Evolutionary conservation across 331 rosid genomes (phyloP), one percentile per base, ranked within the genome.

Genomic region (Dryas integrifolia): DNA sequence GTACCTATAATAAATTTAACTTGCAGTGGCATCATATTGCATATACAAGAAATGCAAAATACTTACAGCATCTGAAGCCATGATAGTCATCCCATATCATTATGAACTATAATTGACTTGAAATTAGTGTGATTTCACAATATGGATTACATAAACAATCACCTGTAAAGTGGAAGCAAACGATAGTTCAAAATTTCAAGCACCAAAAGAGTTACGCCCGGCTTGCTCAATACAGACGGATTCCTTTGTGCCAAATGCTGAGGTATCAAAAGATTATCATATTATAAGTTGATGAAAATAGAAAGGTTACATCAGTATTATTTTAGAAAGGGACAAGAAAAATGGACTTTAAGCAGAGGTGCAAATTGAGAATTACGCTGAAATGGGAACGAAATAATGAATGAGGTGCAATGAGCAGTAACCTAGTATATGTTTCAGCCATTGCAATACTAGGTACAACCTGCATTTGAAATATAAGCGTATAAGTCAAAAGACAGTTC

Each of bases 171-270:
- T 69, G 99, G 97, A 82, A 95, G 97, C 74, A 95, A 82, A 66
- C 99, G 89, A 72, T 95, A 95, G 91, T 95, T 95, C 90, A 95
- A 75, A 73, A 95, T 89, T 88, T 95, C 99, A 76, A 95, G 97
- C 84, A 95, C 88, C 86, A 91, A 80, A 76, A 95, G 92, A 47
- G 99, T 88, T 67, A 89, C 97, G 5, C 96, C 99, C 56, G 96
- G 89, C 86, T 88, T 95, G 96, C 93, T 95, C 86, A 95, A 79
- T 69, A 95, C 79, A 5, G 96, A 70, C 52, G 96, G 90, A 75
- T 74, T 95, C 79, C 80, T 89, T 88, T 92, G 97, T 53, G 87
- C 93, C 70, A 95, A 82, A 86, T 88, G 94, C 99, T 95, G 89
- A 68, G 80, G 63, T 65, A 52, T 52, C 47, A 65, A 60, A 75